Evolutionary conservation across 2,329 filamentous ascomycete genomes (phyloP).

Genomic region (Pestalotiopsis sp.): DNA sequence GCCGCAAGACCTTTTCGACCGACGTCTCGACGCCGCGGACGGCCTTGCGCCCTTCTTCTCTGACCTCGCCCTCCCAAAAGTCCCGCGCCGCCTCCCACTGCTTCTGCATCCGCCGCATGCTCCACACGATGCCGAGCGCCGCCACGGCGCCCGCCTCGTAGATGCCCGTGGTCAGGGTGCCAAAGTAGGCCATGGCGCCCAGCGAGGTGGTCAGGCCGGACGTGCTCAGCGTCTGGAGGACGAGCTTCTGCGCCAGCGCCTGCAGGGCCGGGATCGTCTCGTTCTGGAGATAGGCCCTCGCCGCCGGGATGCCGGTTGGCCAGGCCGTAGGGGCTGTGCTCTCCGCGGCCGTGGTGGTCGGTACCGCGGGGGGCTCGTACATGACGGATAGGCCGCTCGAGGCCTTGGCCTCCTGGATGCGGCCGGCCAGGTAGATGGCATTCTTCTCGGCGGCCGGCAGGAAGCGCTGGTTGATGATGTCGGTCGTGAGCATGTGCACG

Average conservation of each 20-base stretch:
- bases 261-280: conserved; percentile 72
- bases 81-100: conserved; percentile 63
- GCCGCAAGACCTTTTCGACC: conserved; percentile 48
- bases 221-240: conserved; percentile 75
- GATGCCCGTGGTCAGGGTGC: conserved; percentile 51
- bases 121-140: conserved; percentile 63
- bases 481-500: conserved; percentile 78
- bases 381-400: not conserved
- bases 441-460: conserved; percentile 77
- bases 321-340: conserved; percentile 50
- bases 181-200: conserved; percentile 59
- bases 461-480: conserved; percentile 78
- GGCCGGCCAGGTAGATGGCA: conserved; percentile 81
- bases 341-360: not conserved
- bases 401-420: conserved; percentile 58
- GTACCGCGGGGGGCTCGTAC: not conserved
- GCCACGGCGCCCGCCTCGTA: conserved; percentile 67
- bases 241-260: conserved; percentile 71
- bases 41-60: conserved; percentile 67
- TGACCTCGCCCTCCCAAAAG: conserved; percentile 69
- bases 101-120: conserved; percentile 60
- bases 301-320: conserved; percentile 74
- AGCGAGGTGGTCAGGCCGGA: conserved; percentile 64
- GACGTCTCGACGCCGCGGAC: conserved; percentile 59
- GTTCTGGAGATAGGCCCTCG: conserved; percentile 67